phyloP scores from a whole-genome alignment of 1,284 basidiomycete species.

The Irpex sp. region DNA sequence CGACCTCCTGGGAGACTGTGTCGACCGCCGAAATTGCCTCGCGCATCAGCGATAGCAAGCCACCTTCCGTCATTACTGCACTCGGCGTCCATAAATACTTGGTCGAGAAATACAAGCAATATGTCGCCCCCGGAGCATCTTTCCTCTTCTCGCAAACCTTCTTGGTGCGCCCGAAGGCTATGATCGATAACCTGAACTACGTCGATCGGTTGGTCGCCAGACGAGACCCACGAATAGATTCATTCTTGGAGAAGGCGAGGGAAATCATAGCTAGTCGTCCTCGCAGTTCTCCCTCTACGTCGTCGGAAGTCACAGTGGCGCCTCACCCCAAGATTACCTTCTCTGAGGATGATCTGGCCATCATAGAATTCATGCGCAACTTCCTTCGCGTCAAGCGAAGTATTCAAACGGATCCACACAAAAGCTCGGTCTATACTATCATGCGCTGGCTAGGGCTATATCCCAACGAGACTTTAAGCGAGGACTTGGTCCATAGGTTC shows the following conservation, averaged over 20 bases:
- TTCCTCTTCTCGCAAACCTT: conserved; percentile 64
- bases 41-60: conserved; percentile 32
- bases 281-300: conserved; percentile 21
- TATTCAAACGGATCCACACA: conserved; percentile 65
- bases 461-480: conserved; percentile 29
- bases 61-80: conserved; percentile 31
- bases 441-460: conserved; percentile 55
- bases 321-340: conserved; percentile 28
- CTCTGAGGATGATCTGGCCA: conserved; percentile 52
- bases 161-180: conserved; percentile 62
- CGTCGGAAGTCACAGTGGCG: conserved; percentile 31
- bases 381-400: conserved; percentile 56
- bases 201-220: conserved; percentile 52
- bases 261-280: conserved; percentile 34
- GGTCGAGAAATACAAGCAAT: conserved; percentile 63
- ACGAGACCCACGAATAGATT: conserved; percentile 39
- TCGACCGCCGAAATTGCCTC: conserved; percentile 48
- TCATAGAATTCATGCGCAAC: conserved; percentile 67
- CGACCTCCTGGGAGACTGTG: conserved; percentile 47
- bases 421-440: conserved; percentile 50
- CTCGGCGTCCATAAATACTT: conserved; percentile 77
- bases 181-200: conserved; percentile 53
- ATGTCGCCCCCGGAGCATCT: conserved; percentile 52
- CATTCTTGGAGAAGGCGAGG: conserved; percentile 59
- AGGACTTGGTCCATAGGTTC: conserved; percentile 30